Evolutionary conservation across 495 filamentous ascomycete species (phyloP).

Genomic region (Neurospora sp.): DNA sequence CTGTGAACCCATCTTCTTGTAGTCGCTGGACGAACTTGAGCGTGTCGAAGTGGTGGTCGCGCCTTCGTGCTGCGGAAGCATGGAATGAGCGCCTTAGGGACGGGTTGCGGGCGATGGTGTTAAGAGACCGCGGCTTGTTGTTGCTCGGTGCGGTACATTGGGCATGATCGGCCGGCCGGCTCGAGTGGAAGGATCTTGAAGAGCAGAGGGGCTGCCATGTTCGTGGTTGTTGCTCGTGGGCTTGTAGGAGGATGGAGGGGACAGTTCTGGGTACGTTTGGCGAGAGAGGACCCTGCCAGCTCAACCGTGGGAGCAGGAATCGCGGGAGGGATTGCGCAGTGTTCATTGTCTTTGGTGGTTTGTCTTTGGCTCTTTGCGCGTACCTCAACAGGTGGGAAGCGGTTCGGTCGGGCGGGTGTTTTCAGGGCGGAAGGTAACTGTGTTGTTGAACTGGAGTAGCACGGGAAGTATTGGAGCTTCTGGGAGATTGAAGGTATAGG

Average conservation of each 20-base stretch:
- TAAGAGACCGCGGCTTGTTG: background rate
- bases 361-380: background rate
- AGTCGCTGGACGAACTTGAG: conserved; percentile 92
- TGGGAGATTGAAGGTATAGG: conserved; percentile 39
- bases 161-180: background rate
- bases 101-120: conserved; percentile 16
- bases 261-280: conserved; percentile 1
- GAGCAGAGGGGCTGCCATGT: conserved; percentile 3
- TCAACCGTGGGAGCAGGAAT: conserved; percentile 44
- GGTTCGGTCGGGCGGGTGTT: background rate
- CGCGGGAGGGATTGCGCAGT: conserved; percentile 31
- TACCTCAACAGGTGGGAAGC: background rate
- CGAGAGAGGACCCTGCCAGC: conserved; percentile 33
- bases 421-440: background rate
- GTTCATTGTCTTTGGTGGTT: conserved; percentile 14
- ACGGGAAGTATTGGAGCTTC: background rate
- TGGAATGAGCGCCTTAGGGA: conserved; percentile 52
- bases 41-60: conserved; percentile 97
- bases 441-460: background rate
- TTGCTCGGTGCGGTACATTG: background rate
- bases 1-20: conserved; percentile 84
- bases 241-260: background rate
- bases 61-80: conserved; percentile 45
- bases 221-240: background rate
- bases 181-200: conserved; percentile 5